Evolutionary conservation across 805 yeast species (phyloP), one percentile per base, ranked within the genome.

Genomic region (Candida coquimbonensis): DNA sequence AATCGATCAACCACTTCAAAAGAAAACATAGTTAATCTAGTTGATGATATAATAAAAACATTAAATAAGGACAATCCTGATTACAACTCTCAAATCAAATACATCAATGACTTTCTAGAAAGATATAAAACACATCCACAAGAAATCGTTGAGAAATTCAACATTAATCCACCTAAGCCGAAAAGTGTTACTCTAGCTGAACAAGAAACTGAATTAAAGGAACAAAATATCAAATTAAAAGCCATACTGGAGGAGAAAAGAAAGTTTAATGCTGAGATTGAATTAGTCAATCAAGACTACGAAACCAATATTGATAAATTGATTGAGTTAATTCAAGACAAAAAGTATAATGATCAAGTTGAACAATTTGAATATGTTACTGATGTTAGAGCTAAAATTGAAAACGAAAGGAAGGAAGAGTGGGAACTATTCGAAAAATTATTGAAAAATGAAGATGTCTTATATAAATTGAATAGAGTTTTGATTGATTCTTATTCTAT

Each of bases 141-240:
- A 29, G 37, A 40, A 24, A 29, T 36, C 25, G 31, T 19, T 19
- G 39, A 36, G 31, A 24, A 19, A 14, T 8, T 16, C 9, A n/a
- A 33, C 6, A 37, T 21, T 7, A 21, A 25, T 8, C 8, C 38
- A 5, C 14, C 11, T 33, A 24, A 39, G 27, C 13, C 16, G 25
- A 17, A 39, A 40, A 29, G 19, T 13, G 5, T 36, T 32, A 25
- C 25, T 16, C 12, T 40, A 12, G 4, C 14, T 11, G 27, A 38
- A 11, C 50, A 49, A 16, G 39, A 47, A 38, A 39, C 38, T 17
- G 42, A 41, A 21, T 44, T 57, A 8, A 21, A 27, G 13, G 35
- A 37, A 8, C 60, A 57, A 35, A 55, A 55, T 40, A 5, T 9
- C 25, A 40, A 48, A 41, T 31, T 57, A 40, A 55, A 48, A 36